Conservation (phyloP, 176 grass and related monocot species). For the Triticum aestivum region IWGSC_CS_RefSeq_v2.1 NC_057806.1:675221437-675221936, state of each 20-base stretch:
- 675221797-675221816: constrained; percentile 21
- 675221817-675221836: constrained; percentile 52
- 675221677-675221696: constrained; percentile 50
- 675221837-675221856: constrained; percentile 52
- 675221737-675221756: constrained; percentile 43
- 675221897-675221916: constrained; percentile 51
- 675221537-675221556: constrained; percentile 42
- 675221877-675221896: constrained; percentile 17
- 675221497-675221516: constrained; percentile 19
- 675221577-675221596: constrained; percentile 33
- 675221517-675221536: constrained; percentile 7
- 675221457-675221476: constrained; percentile 21
- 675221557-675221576: constrained; percentile 29
- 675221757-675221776: constrained; percentile 57
- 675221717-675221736: constrained; percentile 61
- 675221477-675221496: constrained; percentile 34
- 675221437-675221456: constrained; percentile 52
- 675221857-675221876: constrained; percentile 61
- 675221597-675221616: constrained; percentile 47
- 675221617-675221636: constrained; percentile 68
- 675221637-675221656: constrained; percentile 58
- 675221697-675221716: constrained; percentile 65
- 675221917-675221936: constrained; percentile 44
- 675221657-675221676: constrained; percentile 28
- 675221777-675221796: constrained; percentile 69